These are phyloP conservation scores for Penicillium nucicola DNA, from an alignment of 495 filamentous ascomycete species.

Conservation along the genomic window DNA sequence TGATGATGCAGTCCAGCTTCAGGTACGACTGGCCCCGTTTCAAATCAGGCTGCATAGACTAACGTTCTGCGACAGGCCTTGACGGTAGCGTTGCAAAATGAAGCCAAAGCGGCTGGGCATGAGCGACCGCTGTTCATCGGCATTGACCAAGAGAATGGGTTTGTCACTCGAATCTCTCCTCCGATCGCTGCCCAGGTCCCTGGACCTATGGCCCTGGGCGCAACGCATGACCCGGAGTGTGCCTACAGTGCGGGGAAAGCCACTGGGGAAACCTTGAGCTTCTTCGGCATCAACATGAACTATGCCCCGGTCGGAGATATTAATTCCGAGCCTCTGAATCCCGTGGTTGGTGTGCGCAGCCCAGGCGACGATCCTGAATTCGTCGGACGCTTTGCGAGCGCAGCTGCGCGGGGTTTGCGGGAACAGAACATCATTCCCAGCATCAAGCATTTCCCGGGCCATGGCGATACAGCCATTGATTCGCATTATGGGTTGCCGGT, in stretches of 20 bases:
- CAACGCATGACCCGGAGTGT: conserved; percentile 34
- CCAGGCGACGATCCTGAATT: conserved; percentile 39
- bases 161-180: conserved; percentile 42
- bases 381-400: conserved; percentile 37
- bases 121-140: conserved; percentile 41
- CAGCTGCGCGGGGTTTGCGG: conserved; percentile 33
- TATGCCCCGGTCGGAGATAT: conserved; percentile 44
- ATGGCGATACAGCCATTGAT: conserved; percentile 42
- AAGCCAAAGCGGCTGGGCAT: conserved; percentile 38
- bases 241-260: conserved; percentile 35
- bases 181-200: conserved; percentile 42
- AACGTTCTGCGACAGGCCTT: conserved; percentile 21
- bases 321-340: conserved; percentile 43
- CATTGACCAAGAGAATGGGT: conserved; percentile 44
- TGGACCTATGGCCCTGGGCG: conserved; percentile 41
- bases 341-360: conserved; percentile 42
- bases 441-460: conserved; percentile 44
- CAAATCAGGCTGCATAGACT: not conserved
- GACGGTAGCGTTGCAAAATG: conserved; percentile 36
- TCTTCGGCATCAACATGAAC: conserved; percentile 45
- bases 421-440: conserved; percentile 37
- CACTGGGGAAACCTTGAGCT: conserved; percentile 33
- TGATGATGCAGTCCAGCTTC: conserved; percentile 36
- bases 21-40: conserved; percentile 16
- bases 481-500: conserved; percentile 43